These are phyloP conservation scores for Puccinia polysora DNA, from an alignment of 1,284 basidiomycete genomes.

Conservation along the genomic window DNA sequence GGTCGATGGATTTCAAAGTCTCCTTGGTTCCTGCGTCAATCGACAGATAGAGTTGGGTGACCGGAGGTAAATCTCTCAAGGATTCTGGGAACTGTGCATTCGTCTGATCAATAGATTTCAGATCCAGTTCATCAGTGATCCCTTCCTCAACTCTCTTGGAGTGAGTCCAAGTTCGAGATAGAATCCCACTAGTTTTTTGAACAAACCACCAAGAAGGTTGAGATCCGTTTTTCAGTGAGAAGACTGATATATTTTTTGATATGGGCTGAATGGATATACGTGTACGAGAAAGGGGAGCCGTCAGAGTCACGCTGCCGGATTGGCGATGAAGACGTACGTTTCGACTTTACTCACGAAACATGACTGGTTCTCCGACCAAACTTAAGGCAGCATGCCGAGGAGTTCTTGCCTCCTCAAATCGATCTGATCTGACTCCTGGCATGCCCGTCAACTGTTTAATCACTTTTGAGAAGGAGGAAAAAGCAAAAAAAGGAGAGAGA, in stretches of 20 bases:
- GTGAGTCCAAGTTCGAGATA: neutral
- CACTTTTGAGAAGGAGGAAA: conserved; percentile 7
- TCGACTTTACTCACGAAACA: conserved; percentile 42
- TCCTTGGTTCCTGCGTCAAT: conserved; percentile 44
- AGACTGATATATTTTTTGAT: conserved; percentile 44
- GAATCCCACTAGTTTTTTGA: no score
- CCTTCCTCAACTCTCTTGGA: neutral
- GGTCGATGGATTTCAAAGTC: conserved; percentile 42
- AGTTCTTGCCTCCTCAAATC: conserved; percentile 43
- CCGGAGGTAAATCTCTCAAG: conserved; percentile 31
- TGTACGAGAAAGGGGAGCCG: neutral
- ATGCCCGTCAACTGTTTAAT: conserved; percentile 44
- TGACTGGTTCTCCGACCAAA: conserved; percentile 45
- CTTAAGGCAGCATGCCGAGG: conserved; percentile 43
- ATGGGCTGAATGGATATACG: conserved; percentile 27
- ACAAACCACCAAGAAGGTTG: conserved; percentile 44
- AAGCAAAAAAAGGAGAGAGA: no score
- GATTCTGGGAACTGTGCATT: conserved; percentile 45
- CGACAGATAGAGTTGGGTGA: conserved; percentile 45
- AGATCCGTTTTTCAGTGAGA: conserved; percentile 39
- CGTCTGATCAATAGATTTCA: conserved; percentile 9
- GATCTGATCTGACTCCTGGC: conserved; percentile 40
- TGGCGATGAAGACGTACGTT: no score
- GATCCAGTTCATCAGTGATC: neutral
- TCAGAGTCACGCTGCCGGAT: no score